Evolutionary conservation across 2,329 filamentous ascomycete genomes (phyloP), one percentile per base, ranked within the genome.

Genomic region (Cylindrodendrum hubeiense): DNA sequence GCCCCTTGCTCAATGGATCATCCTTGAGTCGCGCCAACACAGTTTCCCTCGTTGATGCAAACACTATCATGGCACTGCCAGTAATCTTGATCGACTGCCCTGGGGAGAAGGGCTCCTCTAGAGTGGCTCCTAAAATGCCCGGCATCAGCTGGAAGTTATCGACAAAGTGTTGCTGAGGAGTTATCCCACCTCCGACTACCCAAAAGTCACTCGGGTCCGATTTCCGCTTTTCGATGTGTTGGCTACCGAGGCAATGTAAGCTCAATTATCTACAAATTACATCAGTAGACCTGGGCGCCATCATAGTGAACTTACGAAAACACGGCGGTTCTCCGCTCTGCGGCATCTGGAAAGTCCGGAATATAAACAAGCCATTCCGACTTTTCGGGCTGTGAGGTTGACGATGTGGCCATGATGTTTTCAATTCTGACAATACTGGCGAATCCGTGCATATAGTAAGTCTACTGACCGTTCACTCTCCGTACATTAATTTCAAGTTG

Each of bases 11-110:
- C 50, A 60, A 44, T 17, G 58, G 49, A 22, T 54, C 49, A 34
- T 53, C 39, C 39, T 46, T 33, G 15, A 47, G 49, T 33, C 58
- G 49, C 9, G 49, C 30, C 49, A 60, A 21, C n/a, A 34, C 39
- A 21, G 15, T 39, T 26, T 60, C 39, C 17, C 39, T 30, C 1
- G 28, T 46, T 5, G 39, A 5, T 26, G 58, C 50, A 52, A 47
- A 60, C 7, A 54, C 34, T 17, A 53, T 39, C 58, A 60, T 60
- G 13, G 49, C 58, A 21, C 58, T 60, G 49, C 49, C 58, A 10
- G 58, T 60, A 26, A 54, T 47, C 10, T 54, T 44, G 21, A 49
- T 49, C 19, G 49, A 19, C 17, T 53, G 28, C 19, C 49, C 49
- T 7, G 28, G 49, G 17, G 26, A 46, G 15, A 30, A 37, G 15